Percentiles rank a stretch among this genome's conserved stretches.
Evolutionary conservation across 2,329 filamentous ascomycete species (phyloP).

Genomic region (Colletotrichum salicis): DNA sequence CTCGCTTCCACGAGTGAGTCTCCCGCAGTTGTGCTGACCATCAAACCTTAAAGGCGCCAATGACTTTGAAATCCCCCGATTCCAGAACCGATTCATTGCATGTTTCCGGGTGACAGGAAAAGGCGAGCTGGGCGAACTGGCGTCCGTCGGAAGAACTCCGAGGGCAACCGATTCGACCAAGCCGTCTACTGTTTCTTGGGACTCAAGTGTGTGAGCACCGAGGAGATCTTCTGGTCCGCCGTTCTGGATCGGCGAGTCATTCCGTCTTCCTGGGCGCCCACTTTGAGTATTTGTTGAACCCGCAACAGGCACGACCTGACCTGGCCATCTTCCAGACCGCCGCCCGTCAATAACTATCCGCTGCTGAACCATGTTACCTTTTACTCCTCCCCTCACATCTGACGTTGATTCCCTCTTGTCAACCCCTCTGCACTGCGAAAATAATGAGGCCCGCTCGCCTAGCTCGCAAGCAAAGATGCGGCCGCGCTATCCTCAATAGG

Average conservation of each 20-base stretch:
- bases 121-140: not conserved
- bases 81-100: not conserved
- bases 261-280: not conserved
- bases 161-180: not conserved
- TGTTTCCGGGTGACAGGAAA: not conserved
- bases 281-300: not conserved
- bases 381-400: constrained; percentile 7
- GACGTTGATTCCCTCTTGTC: constrained; percentile 6
- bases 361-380: constrained; percentile 5
- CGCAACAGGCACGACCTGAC: constrained; percentile 3
- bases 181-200: not conserved
- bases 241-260: constrained; percentile 14
- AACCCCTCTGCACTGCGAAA: constrained; percentile 3
- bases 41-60: constrained; percentile 10
- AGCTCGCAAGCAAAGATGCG: not conserved
- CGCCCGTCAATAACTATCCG: constrained; percentile 22
- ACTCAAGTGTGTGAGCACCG: not conserved
- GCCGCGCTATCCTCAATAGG: constrained; percentile 24
- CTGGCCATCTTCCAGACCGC: not conserved
- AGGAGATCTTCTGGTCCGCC: not conserved
- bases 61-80: not conserved
- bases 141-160: constrained; percentile 6
- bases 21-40: constrained; percentile 8
- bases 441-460: constrained; percentile 21
- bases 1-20: constrained; percentile 4